Percentiles rank a stretch among this genome's conserved stretches.
phyloP scores from a whole-genome alignment of 148 eudicot species.

The Dysphania ambrosioides region DNA sequence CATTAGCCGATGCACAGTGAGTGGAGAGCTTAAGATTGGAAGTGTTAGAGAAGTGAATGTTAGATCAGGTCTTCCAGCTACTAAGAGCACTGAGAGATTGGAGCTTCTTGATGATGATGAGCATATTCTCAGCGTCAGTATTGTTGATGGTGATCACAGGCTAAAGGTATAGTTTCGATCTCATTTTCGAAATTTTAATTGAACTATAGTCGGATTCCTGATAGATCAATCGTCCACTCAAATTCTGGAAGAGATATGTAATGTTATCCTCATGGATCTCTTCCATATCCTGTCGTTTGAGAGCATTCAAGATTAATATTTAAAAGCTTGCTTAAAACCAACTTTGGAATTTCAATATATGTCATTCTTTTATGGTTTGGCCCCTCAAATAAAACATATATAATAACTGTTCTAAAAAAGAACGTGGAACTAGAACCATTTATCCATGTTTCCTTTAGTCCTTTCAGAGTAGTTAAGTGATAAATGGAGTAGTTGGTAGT shows the following conservation, averaged over 20 bases:
- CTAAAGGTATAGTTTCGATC: constrained; percentile 34
- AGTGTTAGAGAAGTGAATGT: constrained; percentile 66
- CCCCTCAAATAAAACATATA: background rate
- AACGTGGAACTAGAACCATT: constrained; percentile 7
- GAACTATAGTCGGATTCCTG: background rate
- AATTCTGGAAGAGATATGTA: too few species aligned
- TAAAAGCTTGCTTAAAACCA: background rate
- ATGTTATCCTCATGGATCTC: background rate
- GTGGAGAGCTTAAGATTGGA: constrained; percentile 54
- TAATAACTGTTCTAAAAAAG: background rate
- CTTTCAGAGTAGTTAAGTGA: constrained; percentile 16
- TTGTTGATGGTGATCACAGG: constrained; percentile 64
- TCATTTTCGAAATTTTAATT: background rate
- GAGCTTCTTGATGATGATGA: constrained; percentile 58
- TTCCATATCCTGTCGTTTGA: background rate
- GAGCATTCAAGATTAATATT: background rate
- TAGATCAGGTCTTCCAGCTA: constrained; percentile 64
- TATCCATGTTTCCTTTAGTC: background rate
- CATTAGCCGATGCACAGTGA: constrained; percentile 50
- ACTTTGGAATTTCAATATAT: background rate
- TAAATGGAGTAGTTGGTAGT: background rate
- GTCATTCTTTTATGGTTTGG: too few species aligned
- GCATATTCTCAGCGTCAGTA: constrained; percentile 53
- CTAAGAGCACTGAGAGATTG: constrained; percentile 60
- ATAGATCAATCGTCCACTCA: background rate